Percentiles rank a stretch among this genome's conserved stretches.
phyloP scores from a whole-genome alignment of 768 basidiomycete genomes.

The Cantharellus anzutake region DNA sequence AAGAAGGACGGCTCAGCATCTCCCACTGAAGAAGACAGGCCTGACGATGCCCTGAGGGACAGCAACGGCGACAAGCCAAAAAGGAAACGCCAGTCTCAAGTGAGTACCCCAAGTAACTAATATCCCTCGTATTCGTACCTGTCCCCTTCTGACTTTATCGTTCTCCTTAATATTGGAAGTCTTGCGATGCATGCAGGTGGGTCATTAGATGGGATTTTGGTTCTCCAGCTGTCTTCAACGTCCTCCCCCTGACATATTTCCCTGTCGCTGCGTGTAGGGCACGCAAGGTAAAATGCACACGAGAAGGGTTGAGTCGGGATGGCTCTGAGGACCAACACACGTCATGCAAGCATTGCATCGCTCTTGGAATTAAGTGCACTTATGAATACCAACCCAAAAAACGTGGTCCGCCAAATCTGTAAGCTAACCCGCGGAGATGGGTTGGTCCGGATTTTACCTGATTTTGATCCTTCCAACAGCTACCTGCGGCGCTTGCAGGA shows the following conservation, averaged over 20 bases:
- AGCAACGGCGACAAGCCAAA: slow-evolving; percentile 33
- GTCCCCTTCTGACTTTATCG: not conserved
- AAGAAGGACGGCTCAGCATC: slow-evolving; percentile 49
- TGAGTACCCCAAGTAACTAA: slow-evolving; percentile 20
- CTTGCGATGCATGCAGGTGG: not conserved
- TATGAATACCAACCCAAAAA: slow-evolving; percentile 92
- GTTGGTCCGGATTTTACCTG: slow-evolving; percentile 10
- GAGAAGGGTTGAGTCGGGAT: slow-evolving; percentile 23
- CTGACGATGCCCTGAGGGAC: slow-evolving; percentile 22
- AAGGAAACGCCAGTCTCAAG: slow-evolving; percentile 82
- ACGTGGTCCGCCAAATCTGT: slow-evolving; percentile 84
- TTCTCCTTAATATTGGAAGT: not conserved
- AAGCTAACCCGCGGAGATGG: slow-evolving; percentile 8
- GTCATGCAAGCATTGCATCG: slow-evolving; percentile 73
- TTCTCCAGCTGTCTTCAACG: too few relatives aligned
- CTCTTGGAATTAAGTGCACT: slow-evolving; percentile 66
- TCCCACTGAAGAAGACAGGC: slow-evolving; percentile 36
- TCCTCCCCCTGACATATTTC: not conserved
- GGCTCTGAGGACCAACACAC: slow-evolving; percentile 48
- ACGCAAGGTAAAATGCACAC: slow-evolving; percentile 69
- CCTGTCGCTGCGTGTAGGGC: slow-evolving; percentile 60
- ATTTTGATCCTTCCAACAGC: slow-evolving; percentile 20
- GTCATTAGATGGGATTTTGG: too few relatives aligned
- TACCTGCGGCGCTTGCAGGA: slow-evolving; percentile 69
- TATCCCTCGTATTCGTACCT: slow-evolving; percentile 1